Conservation (phyloP, 768 basidiomycete genomes). For the Xerocomellus amylosporus region DNA sequence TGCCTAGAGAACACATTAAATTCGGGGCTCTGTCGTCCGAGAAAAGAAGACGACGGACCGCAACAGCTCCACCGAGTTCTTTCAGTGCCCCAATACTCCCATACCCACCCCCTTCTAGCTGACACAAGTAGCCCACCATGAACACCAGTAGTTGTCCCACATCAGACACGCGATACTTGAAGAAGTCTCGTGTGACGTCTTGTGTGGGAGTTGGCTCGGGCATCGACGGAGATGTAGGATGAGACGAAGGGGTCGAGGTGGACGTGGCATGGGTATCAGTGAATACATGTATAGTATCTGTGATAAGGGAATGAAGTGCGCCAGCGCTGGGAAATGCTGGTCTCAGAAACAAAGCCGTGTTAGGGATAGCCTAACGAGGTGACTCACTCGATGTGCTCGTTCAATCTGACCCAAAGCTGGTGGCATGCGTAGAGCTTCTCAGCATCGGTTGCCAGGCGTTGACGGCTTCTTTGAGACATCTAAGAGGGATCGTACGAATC, state of each 20-base stretch:
- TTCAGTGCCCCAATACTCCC: constrained; percentile 28
- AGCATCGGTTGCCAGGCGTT: constrained; percentile 74
- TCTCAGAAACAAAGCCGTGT: neutral
- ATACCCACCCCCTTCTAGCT: constrained; percentile 24
- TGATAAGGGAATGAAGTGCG: constrained; percentile 59
- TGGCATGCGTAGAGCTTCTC: constrained; percentile 83
- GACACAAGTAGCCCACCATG: constrained; percentile 38
- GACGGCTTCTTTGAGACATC: constrained; percentile 80
- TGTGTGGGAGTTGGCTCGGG: constrained; percentile 53
- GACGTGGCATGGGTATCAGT: constrained; percentile 44
- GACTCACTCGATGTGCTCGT: constrained; percentile 61
- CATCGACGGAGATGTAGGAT: constrained; percentile 29
- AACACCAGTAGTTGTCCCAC: constrained; percentile 67
- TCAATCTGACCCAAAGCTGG: constrained; percentile 78
- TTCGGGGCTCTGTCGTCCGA: neutral
- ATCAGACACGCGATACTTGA: constrained; percentile 64
- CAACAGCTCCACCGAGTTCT: constrained; percentile 45
- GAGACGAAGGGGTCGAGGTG: constrained; percentile 12
- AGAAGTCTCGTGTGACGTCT: constrained; percentile 82
- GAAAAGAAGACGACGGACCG: constrained; percentile 46
- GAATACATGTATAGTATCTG: constrained; percentile 66
- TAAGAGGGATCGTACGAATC: constrained; percentile 30
- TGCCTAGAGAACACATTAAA: constrained; percentile 42
- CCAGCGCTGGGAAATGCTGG: constrained; percentile 41
- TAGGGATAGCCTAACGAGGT: neutral